These are phyloP conservation scores for Aspergillus proliferans DNA, from an alignment of 2,329 filamentous ascomycete genomes.

Conservation along the genomic window DNA sequence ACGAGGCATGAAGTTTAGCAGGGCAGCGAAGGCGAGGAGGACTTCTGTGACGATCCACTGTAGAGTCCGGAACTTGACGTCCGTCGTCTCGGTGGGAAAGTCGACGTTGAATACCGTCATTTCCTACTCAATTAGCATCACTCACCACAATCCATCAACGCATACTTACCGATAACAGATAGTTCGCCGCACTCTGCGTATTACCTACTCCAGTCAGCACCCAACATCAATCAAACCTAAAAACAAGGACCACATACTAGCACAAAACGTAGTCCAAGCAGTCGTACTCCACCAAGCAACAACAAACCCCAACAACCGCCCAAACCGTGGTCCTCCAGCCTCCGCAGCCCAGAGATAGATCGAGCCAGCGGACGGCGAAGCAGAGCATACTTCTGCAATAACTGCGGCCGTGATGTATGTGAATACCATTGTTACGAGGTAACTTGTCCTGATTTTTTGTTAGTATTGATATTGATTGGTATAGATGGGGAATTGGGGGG, in stretches of 20 bases:
- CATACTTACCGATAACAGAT: conserved; percentile 45
- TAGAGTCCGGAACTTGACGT: conserved; percentile 54
- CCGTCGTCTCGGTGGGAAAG: conserved; percentile 48
- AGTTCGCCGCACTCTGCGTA: conserved; percentile 47
- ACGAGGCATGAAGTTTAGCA: conserved; percentile 49
- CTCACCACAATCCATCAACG: background rate
- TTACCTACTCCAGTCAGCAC: conserved; percentile 31
- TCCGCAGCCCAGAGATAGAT: conserved; percentile 60
- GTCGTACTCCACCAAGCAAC: conserved; percentile 61
- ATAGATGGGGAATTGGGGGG: background rate
- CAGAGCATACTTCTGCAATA: conserved; percentile 56
- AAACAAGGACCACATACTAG: conserved; percentile 30
- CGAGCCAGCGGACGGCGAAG: conserved; percentile 53
- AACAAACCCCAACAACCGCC: conserved; percentile 54
- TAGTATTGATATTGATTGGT: background rate
- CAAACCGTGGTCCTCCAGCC: conserved; percentile 49
- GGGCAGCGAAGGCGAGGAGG: conserved; percentile 44
- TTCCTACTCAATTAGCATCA: conserved; percentile 38
- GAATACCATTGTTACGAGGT: conserved; percentile 54
- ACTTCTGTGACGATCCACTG: conserved; percentile 56
- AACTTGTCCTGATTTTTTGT: conserved; percentile 46
- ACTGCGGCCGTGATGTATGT: conserved; percentile 57
- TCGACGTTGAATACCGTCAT: conserved; percentile 52
- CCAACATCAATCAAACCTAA: background rate
- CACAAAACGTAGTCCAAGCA: conserved; percentile 56